phyloP scores from a whole-genome alignment of 2,329 filamentous ascomycete genomes.

The Botrytis porri region DNA sequence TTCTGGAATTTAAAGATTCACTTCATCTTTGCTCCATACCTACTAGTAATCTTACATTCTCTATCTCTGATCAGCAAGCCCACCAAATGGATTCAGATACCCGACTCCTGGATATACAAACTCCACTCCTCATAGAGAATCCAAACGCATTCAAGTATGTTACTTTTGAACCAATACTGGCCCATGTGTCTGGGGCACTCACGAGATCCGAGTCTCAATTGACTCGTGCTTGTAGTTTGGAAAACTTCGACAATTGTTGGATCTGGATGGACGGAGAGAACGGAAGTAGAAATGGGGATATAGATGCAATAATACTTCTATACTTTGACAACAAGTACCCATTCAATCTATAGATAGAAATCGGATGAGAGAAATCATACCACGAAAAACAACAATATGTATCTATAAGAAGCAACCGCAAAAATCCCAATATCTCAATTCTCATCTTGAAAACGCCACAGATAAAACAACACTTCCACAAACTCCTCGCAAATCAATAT shows the following conservation, averaged over 20 bases:
- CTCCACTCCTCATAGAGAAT: background rate
- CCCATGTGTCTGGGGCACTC: too few species aligned
- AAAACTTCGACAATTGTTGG: accelerated
- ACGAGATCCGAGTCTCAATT: background rate
- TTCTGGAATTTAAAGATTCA: too few species aligned
- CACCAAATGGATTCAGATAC: background rate
- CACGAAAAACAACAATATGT: background rate
- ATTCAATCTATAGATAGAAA: accelerated
- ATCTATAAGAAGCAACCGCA: accelerated
- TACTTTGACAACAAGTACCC: background rate
- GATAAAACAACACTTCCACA: accelerated
- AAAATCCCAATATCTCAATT: background rate
- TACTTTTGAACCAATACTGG: too few species aligned
- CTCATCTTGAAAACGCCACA: background rate
- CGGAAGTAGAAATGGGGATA: background rate
- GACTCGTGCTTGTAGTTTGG: background rate
- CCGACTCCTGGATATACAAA: background rate
- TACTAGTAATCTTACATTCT: too few species aligned
- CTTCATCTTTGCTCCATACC: too few species aligned
- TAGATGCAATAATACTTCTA: background rate
- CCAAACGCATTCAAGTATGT: background rate
- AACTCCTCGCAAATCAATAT: background rate
- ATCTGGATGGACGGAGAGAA: background rate
- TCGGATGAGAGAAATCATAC: accelerated
- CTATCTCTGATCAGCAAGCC: background rate